Evolutionary conservation across 2,329 filamentous ascomycete genomes (phyloP).

Genomic region (Colletotrichum destructivum): DNA sequence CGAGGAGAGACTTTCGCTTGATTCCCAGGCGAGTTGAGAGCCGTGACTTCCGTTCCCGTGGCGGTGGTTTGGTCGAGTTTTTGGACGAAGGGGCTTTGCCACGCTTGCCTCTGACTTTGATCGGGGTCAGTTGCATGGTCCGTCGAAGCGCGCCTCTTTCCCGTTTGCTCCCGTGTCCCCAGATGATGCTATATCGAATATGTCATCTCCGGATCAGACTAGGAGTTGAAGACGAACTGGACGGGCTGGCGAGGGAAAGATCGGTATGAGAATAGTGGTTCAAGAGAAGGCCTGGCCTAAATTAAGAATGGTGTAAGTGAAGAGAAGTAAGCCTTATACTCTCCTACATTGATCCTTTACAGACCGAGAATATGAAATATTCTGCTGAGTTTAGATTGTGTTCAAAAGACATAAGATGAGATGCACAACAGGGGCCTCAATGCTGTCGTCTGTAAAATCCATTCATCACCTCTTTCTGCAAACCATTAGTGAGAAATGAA

Average conservation of each 20-base stretch:
- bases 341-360: conserved; percentile 1
- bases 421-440: not conserved
- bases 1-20: conserved; percentile 47
- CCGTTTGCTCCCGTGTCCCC: conserved; percentile 6
- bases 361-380: not conserved
- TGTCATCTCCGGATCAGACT: not conserved
- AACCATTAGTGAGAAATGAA: not conserved
- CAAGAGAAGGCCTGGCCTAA: conserved; percentile 25
- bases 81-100: conserved; percentile 43
- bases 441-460: not conserved
- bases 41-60: conserved; percentile 11
- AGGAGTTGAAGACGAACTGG: conserved; percentile 12
- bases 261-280: conserved; percentile 12
- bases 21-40: conserved; percentile 9
- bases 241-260: conserved; percentile 3
- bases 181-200: not conserved
- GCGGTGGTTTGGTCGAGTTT: conserved; percentile 2
- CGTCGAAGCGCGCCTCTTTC: not conserved
- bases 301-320: conserved; percentile 36
- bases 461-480: not conserved
- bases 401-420: not conserved
- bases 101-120: conserved; percentile 65
- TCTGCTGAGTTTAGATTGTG: not conserved
- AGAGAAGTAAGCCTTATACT: conserved; percentile 26
- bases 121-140: conserved; percentile 64